Evolutionary conservation across 2,329 filamentous ascomycete genomes (phyloP).

Genomic region (Trichophyton verrucosum): DNA sequence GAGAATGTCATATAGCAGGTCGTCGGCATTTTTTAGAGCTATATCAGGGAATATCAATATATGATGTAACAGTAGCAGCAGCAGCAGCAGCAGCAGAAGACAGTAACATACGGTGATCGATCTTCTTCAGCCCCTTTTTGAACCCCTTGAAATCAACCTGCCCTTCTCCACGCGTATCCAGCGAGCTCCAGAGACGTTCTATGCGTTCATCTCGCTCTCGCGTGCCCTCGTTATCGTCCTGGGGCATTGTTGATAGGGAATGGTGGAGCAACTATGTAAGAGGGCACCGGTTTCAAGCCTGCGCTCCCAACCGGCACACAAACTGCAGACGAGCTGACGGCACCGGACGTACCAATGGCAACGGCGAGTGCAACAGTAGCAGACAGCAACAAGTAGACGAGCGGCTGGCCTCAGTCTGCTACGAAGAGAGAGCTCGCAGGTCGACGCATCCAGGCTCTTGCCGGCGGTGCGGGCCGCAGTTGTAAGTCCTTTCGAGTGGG

Average conservation of each 20-base stretch:
- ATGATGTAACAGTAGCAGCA: background rate
- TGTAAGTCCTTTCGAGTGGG: background rate
- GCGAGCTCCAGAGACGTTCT: constrained; percentile 67
- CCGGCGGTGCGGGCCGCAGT: constrained; percentile 2
- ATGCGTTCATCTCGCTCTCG: constrained; percentile 70
- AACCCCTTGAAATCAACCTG: constrained; percentile 75
- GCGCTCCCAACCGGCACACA: too few species aligned
- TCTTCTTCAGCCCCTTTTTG: constrained; percentile 69
- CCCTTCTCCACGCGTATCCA: constrained; percentile 65
- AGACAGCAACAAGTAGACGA: background rate
- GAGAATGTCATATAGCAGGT: constrained; percentile 69
- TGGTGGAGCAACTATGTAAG: background rate
- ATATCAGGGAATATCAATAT: constrained; percentile 8
- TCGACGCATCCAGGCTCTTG: constrained; percentile 1
- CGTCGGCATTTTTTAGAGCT: constrained; percentile 84
- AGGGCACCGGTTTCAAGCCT: background rate
- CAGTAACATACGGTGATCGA: constrained; percentile 69
- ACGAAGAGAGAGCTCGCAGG: background rate
- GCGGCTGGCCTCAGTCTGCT: background rate
- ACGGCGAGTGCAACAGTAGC: background rate
- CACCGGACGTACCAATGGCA: background rate
- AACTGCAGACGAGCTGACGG: too few species aligned
- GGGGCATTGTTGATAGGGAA: background rate
- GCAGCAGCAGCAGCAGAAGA: background rate
- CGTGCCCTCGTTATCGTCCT: constrained; percentile 53